phyloP scores from a whole-genome alignment of 2,329 filamentous ascomycete genomes.

The Hymenoscyphus albidus region DNA sequence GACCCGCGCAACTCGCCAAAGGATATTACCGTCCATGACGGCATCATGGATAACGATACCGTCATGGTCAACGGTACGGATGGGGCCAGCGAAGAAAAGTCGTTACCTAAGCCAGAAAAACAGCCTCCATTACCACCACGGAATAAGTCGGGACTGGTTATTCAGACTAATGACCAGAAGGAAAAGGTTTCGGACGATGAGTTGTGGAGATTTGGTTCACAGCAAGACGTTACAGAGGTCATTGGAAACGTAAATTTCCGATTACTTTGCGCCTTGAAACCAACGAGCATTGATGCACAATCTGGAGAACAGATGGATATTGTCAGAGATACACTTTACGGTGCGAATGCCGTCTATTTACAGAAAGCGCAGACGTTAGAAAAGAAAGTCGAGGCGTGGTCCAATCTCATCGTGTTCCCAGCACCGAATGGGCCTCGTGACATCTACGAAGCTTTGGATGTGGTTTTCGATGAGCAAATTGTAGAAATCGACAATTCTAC shows the following conservation, averaged over 20 bases:
- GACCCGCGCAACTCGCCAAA: conserved; percentile 8
- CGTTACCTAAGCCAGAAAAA: conserved; percentile 27
- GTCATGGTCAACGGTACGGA: conserved; percentile 38
- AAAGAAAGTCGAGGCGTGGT: conserved; percentile 40
- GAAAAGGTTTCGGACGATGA: conserved; percentile 32
- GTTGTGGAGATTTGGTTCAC: conserved; percentile 41
- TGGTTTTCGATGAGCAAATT: conserved; percentile 76
- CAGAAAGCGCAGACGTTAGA: conserved; percentile 48
- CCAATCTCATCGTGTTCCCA: conserved; percentile 58
- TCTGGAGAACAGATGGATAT: conserved; percentile 76
- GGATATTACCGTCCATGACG: conserved; percentile 2
- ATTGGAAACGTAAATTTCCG: conserved; percentile 90
- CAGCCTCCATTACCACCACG: conserved; percentile 35
- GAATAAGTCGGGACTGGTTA: conserved; percentile 34
- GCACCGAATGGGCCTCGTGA: conserved; percentile 49
- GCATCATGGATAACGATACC: conserved; percentile 18
- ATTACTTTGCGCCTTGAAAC: conserved; percentile 80
- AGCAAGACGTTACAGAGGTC: conserved; percentile 95
- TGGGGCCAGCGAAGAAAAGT: conserved; percentile 11
- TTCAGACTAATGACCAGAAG: conserved; percentile 30
- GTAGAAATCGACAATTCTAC: conserved; percentile 62
- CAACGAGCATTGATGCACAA: conserved; percentile 57
- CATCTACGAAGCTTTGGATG: conserved; percentile 81
- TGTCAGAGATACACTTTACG: conserved; percentile 68
- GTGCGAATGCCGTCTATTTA: conserved; percentile 57